Base-by-base conservation (phyloP, 345 rosid species). In the Citrus australasica region DNA sequence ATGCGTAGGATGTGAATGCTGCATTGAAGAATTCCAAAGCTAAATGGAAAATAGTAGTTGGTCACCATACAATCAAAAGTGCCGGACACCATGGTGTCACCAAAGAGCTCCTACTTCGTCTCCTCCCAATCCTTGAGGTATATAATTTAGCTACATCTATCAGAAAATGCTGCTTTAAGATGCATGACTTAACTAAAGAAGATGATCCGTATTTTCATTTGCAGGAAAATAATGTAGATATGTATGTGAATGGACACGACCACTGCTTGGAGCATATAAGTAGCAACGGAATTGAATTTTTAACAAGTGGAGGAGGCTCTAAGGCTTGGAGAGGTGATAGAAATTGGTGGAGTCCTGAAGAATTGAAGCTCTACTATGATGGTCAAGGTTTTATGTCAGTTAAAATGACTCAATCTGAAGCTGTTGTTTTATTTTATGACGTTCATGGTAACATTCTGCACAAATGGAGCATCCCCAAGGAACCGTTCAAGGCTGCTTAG, bases 291-390 rank as follows among this genome's bases (percentile, higher is more conserved):
- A 84, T 83, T 1, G 86, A 90, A 74, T 92, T 78, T 76, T 64
- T 94, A 4, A 94, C 98, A 2, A 92, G 94, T 69, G 97, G 97
- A 14, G 97, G 91, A 9, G 97, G 98, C 7, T 94, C 98, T 35
- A 91, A 92, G 78, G 95, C 98, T 51, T 94, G 97, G 98, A 86
- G 83, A 74, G 97, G 97, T 5, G 80, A 64, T 25, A 37, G 87
- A 0, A 32, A 5, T 7, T 76, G 83, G 78, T 84, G 89, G 90
- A 85, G 80, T 83, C 88, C 90, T 71, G 73, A 84, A 37, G 97
- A 89, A 78, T 80, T 90, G 79, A 86, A 90, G 79, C 76, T 93
- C 1, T 93, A 87, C 73, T 78, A 90, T 10, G 95, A 92, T 14
- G 95, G 95, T 4, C 98, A 94, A 86, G 98, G 97, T 46, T 92